Evolutionary conservation across 192 early-diverging fungal genomes (phyloP), one percentile per base, ranked within the genome.

Genomic region (Coemansia biformis): DNA sequence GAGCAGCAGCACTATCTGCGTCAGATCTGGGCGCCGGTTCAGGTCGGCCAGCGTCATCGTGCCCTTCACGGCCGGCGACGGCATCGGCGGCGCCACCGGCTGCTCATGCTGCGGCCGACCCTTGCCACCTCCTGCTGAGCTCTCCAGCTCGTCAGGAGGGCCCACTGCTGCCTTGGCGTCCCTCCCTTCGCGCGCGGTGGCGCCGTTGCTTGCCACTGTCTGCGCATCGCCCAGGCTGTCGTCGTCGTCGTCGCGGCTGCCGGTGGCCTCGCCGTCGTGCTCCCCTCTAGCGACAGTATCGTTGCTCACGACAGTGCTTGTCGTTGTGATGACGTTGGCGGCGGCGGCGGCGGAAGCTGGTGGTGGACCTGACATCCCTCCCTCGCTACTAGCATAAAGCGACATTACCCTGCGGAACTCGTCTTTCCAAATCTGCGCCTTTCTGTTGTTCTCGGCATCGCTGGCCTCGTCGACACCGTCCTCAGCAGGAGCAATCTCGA

Each of bases 371-470:
- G n/a, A n/a, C 48, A 15, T 46, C 16, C 46, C 28, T 11, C 30
- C 36, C 18, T 19, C 26, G 26, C 24, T 30, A 12, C 18, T 45
- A 7, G 57, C 29, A 32, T 64, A 59, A 9, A 59, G 41, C 29
- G 57, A 51, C 66, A 76, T 70, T 36, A 76, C 47, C 16, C 62
- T 38, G 38, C 74, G 66, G 52, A 65, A 76, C 46, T 69, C 66
- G 18, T 38, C 35, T 52, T 62, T 62, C 74, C 74, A 76, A 43
- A 69, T 39, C 38, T 57, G 57, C 31, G 74, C 62, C 19, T 55
- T 54, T 41, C 32, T 61, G 26, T 19, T 38, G 17, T 16, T n/a
- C 36, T 37, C 36, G 17, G 36, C 35, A 22, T 28, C 40, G 21
- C n/a, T n/a, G n/a, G n/a, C n/a, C n/a, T n/a, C n/a, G n/a, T n/a